These are phyloP conservation scores for Debaryomyces maramus DNA, from an alignment of 805 yeast species.

Conservation along the genomic window DNA sequence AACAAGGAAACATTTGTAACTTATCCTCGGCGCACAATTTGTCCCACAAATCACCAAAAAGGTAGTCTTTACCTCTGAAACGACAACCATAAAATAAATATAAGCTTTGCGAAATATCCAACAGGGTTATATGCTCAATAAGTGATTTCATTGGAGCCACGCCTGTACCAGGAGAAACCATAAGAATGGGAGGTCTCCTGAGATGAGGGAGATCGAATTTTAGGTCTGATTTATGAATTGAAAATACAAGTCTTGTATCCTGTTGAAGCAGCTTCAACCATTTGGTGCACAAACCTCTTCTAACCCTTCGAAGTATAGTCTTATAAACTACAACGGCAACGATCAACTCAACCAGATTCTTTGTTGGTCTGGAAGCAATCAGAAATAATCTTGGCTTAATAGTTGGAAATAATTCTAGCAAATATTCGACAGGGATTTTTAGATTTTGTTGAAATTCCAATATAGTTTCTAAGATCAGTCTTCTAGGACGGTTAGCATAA, in stretches of 20 bases:
- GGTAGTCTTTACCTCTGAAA: constrained; percentile 59
- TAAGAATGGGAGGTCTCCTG: constrained; percentile 48
- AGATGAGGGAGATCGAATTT: constrained; percentile 22
- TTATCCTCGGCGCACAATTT: constrained; percentile 28
- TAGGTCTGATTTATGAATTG: constrained; percentile 48
- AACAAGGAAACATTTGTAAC: constrained; percentile 41
- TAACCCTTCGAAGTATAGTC: constrained; percentile 71
- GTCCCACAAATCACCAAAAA: constrained; percentile 60
- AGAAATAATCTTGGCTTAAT: constrained; percentile 83
- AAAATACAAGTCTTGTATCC: constrained; percentile 54
- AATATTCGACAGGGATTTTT: constrained; percentile 69
- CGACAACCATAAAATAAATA: constrained; percentile 78
- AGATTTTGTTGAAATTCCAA: constrained; percentile 75
- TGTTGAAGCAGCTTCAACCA: constrained; percentile 58
- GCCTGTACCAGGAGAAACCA: constrained; percentile 95
- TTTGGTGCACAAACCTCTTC: constrained; percentile 81
- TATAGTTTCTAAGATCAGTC: constrained; percentile 82
- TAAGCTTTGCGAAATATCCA: constrained; percentile 28
- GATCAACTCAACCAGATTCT: constrained; percentile 57
- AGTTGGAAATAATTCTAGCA: constrained; percentile 75
- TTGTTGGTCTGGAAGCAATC: constrained; percentile 64
- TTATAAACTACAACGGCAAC: constrained; percentile 85
- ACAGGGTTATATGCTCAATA: constrained; percentile 41
- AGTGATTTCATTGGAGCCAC: constrained; percentile 87
- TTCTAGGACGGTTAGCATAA: constrained; percentile 89